phyloP scores from a whole-genome alignment of 176 grass and related monocot species.

The Musa schizocarpa region DNA sequence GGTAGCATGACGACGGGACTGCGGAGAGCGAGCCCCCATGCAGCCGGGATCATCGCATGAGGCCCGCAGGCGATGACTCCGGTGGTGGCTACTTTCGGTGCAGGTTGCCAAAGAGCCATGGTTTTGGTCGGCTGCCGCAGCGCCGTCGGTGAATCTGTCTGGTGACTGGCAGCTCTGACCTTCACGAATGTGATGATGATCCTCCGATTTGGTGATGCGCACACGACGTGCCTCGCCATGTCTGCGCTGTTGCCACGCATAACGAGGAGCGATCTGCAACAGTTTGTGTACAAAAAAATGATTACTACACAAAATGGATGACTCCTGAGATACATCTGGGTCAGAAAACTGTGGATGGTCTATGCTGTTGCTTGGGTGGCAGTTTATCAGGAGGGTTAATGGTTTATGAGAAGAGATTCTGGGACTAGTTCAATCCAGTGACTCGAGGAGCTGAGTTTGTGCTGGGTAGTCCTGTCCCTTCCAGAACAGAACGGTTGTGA shows the following conservation, averaged over 20 bases:
- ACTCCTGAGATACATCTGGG: too few species aligned
- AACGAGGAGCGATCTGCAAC: slow-evolving; percentile 47
- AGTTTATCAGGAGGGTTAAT: too few species aligned
- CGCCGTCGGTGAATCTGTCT: background rate
- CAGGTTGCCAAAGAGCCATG: slow-evolving; percentile 10
- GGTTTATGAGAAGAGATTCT: too few species aligned
- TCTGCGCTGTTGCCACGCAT: slow-evolving; percentile 11
- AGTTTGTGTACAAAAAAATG: too few species aligned
- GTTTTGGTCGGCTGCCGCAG: background rate
- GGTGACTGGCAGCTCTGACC: background rate
- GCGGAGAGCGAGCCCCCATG: slow-evolving; percentile 52
- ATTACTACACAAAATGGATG: too few species aligned
- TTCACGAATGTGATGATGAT: slow-evolving; percentile 11
- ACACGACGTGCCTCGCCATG: slow-evolving; percentile 13
- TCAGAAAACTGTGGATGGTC: too few species aligned
- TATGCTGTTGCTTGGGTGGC: too few species aligned
- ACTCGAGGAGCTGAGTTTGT: too few species aligned
- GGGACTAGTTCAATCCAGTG: too few species aligned
- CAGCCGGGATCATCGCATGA: background rate
- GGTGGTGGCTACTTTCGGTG: background rate
- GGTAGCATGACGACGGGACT: slow-evolving; percentile 57
- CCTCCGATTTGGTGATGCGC: slow-evolving; percentile 1
- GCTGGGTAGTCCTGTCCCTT: too few species aligned
- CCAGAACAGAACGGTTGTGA: too few species aligned
- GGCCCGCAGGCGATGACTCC: slow-evolving; percentile 9